These are phyloP conservation scores for Colletotrichum lupini DNA, from an alignment of 2,329 filamentous ascomycete species.

Conservation along the genomic window DNA sequence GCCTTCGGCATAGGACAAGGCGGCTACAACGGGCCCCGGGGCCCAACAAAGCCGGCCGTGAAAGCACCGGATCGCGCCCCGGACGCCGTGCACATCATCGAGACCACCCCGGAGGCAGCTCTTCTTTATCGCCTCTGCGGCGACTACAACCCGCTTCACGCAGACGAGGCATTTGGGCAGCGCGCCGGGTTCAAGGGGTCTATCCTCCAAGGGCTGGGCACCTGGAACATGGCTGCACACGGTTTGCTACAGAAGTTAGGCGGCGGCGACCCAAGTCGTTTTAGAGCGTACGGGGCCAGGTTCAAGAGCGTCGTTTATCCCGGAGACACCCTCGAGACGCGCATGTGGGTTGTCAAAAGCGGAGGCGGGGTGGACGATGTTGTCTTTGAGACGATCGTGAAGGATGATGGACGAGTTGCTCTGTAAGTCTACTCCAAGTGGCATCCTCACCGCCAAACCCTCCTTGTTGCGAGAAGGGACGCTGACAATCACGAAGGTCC, in stretches of 20 bases:
- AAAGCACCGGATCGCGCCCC: constrained; percentile 48
- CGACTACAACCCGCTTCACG: constrained; percentile 61
- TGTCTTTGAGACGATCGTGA: constrained; percentile 53
- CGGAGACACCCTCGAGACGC: constrained; percentile 55
- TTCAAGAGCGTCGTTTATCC: constrained; percentile 60
- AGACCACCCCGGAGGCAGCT: constrained; percentile 51
- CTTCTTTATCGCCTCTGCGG: constrained; percentile 58
- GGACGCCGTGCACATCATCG: constrained; percentile 49
- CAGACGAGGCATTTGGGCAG: constrained; percentile 53
- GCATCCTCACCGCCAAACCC: constrained; percentile 26
- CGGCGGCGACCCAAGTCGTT: constrained; percentile 49
- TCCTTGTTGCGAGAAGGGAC: constrained; percentile 35
- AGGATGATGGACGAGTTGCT: constrained; percentile 50
- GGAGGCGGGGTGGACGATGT: constrained; percentile 47
- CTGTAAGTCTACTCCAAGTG: constrained; percentile 38
- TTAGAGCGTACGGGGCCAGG: constrained; percentile 55
- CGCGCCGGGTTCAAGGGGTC: constrained; percentile 56
- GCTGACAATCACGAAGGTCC: constrained; percentile 34
- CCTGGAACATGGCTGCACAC: constrained; percentile 59
- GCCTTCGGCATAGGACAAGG: constrained; percentile 58
- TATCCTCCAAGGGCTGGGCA: constrained; percentile 58
- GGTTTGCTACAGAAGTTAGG: constrained; percentile 53
- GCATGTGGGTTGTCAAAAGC: constrained; percentile 52
- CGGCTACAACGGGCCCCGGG: constrained; percentile 55
- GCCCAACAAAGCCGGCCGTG: constrained; percentile 46